Percentiles rank a stretch among this genome's conserved stretches.
Evolutionary conservation across 768 basidiomycete species (phyloP).

Genomic region (Leccinum sublutescens): DNA sequence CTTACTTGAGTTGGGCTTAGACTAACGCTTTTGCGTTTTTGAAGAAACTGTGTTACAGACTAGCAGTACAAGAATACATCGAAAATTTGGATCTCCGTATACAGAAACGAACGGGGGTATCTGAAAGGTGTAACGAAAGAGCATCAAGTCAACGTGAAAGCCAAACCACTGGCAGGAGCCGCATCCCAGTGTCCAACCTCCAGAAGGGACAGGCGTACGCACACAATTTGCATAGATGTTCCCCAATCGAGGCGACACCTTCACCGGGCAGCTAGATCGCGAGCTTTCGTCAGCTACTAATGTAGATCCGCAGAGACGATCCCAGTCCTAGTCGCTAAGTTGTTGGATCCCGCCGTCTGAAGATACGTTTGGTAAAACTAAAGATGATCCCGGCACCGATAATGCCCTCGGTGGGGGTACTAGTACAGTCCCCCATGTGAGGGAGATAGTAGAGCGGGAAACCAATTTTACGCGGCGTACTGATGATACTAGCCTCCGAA

Average conservation of each 20-base stretch:
- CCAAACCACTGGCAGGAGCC: neutral
- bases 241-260: accelerated
- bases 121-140: neutral
- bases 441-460: constrained; percentile 7
- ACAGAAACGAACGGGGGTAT: neutral
- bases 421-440: constrained; percentile 13
- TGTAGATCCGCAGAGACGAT: neutral
- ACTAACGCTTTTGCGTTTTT: too few species aligned
- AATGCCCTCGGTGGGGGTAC: constrained; percentile 13
- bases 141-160: neutral
- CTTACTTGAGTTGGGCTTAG: too few species aligned
- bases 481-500: constrained; percentile 12
- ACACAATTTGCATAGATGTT: neutral
- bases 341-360: constrained; percentile 2
- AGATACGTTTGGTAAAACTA: constrained; percentile 18
- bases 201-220: neutral
- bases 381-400: constrained; percentile 11
- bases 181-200: neutral
- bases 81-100: neutral
- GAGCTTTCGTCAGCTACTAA: neutral
- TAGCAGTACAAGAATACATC: neutral
- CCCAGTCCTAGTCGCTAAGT: neutral
- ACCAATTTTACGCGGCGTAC: constrained; percentile 19
- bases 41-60: too few species aligned
- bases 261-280: neutral